A percentile compares a stretch with the other conserved stretches of the same genome.
These are phyloP conservation scores for Trichophaea hybrida DNA, from an alignment of 2,329 filamentous ascomycete species.

Conservation along the genomic window DNA sequence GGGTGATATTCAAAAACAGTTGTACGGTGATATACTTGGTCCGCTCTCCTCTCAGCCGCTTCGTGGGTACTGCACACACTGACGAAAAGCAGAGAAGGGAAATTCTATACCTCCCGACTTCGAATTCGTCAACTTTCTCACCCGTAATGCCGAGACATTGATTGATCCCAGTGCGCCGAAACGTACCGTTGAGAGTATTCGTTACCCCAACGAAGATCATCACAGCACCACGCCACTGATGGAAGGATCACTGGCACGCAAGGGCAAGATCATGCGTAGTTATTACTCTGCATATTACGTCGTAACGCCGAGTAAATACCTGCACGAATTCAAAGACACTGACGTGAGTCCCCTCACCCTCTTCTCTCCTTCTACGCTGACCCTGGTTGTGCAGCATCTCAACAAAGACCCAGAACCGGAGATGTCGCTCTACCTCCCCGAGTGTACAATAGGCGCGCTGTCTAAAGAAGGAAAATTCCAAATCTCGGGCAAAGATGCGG, in stretches of 20 bases:
- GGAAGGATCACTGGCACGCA: constrained; percentile 78
- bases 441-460: constrained; percentile 60
- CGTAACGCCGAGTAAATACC: constrained; percentile 69
- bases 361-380: not conserved
- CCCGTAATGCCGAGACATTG: constrained; percentile 55
- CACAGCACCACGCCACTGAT: constrained; percentile 64
- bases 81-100: not conserved
- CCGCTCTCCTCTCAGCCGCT: not conserved
- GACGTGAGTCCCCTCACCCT: constrained; percentile 37
- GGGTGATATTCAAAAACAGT: constrained; percentile 61
- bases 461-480: constrained; percentile 63
- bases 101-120: constrained; percentile 55
- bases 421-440: constrained; percentile 78
- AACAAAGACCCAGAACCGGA: constrained; percentile 64
- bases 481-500: constrained; percentile 86
- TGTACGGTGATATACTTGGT: constrained; percentile 68
- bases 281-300: constrained; percentile 79
- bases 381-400: not conserved
- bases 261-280: constrained; percentile 47
- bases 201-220: constrained; percentile 84
- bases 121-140: constrained; percentile 77
- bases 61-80: not conserved
- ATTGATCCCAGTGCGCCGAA: constrained; percentile 64
- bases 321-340: constrained; percentile 93
- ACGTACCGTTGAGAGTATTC: constrained; percentile 55